Percentiles rank a stretch among this genome's conserved stretches.
phyloP scores from a whole-genome alignment of 2,329 filamentous ascomycete genomes.

The Fusarium sp. region DNA sequence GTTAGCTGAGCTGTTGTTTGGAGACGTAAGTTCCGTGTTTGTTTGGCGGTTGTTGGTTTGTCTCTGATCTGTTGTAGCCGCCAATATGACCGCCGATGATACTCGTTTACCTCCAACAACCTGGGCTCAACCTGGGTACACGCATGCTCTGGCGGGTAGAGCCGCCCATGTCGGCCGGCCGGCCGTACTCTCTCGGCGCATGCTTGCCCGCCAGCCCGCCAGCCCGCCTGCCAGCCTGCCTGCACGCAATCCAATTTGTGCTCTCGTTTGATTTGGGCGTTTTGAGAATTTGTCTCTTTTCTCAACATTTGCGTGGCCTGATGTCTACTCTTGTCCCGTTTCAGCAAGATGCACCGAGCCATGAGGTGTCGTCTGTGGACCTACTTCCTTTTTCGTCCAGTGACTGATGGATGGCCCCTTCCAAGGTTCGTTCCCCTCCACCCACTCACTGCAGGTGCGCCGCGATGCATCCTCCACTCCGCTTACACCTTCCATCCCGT shows the following conservation, averaged over 20 bases:
- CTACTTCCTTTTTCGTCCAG: constrained; percentile 42
- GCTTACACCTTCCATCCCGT: constrained; percentile 11
- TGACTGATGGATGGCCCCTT: constrained; percentile 24
- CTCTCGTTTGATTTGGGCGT: constrained; percentile 25
- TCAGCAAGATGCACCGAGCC: constrained; percentile 42
- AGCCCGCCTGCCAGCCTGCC: background rate
- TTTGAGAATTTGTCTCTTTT: constrained; percentile 9
- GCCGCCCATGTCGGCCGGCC: constrained; percentile 3
- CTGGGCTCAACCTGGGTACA: background rate
- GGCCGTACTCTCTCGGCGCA: constrained; percentile 2
- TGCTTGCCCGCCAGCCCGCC: background rate
- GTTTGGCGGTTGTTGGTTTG: background rate
- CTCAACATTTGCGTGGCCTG: constrained; percentile 34
- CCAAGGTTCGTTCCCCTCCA: constrained; percentile 18
- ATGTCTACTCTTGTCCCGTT: constrained; percentile 32
- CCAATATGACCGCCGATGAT: background rate
- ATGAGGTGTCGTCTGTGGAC: constrained; percentile 34
- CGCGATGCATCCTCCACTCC: constrained; percentile 3
- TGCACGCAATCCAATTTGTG: constrained; percentile 4
- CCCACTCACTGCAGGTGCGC: background rate
- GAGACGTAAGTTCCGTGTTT: background rate
- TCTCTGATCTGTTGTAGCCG: background rate
- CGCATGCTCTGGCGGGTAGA: constrained; percentile 1
- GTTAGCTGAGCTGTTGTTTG: background rate
- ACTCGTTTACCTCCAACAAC: constrained; percentile 1